Evolutionary conservation across 1,284 basidiomycete species (phyloP), one percentile per base, ranked within the genome.

Genomic region (Lentinus polychrous): DNA sequence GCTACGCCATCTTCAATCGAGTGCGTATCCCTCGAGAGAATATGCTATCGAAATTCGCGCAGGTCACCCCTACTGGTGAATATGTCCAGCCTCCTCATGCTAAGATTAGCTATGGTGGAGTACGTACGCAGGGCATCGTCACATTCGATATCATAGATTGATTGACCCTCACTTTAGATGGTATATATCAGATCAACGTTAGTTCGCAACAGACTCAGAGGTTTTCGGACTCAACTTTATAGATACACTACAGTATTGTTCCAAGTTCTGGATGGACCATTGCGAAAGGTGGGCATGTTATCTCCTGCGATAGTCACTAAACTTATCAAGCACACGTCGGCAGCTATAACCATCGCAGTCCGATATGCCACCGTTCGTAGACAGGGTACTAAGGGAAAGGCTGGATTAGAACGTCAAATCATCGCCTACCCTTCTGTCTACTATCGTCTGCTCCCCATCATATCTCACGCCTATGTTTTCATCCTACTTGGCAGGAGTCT

Each of bases 51-150:
- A 81, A 79, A 51, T 89, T 88, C 55, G 79, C 88, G 1, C 73
- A 76, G 46, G 81, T 91, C 24, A 83, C 84, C 0, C 69, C 78
- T 37, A 78, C 79, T 0, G 86, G 85, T 3, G 65, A 71, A 55
- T 92, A 91, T 60, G 58, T 83, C 24, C 72, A 75, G 53, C 87
- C 88, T 12, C 80, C 80, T 12, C 84, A 86, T 56, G 74, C 80
- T 2, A 91, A 89, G 62, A 66, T 91, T 10, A 83, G 79, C 54
- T 91, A 89, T 59, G 85, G 86, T 45, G 85, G 87, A 7, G 84
- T 86, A 59, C 62, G 78, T 73, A 7, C 20, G n/a, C 14, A 24
- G 23, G 10, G 27, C 27, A 10, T 27, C 27, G 1, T 49, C 11
- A 23, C 24, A 38, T 24, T 32, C 36, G 36, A 5, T 6, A 6